phyloP scores from a whole-genome alignment of 148 eudicot species.

The Polygonum maritimum region DNA sequence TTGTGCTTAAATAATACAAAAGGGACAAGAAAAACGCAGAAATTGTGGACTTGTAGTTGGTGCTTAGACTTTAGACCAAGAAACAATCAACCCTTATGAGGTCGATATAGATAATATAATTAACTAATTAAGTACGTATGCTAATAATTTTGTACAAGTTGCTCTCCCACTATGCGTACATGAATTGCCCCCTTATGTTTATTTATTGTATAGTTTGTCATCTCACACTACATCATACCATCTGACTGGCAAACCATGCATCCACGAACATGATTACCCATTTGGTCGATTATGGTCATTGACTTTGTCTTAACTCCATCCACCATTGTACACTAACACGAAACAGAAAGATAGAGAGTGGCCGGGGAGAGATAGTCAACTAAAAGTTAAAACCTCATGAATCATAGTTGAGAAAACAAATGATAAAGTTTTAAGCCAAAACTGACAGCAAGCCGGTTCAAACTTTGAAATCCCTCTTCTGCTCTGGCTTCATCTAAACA shows the following conservation, averaged over 20 bases:
- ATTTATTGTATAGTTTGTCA: background rate
- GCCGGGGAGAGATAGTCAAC: background rate
- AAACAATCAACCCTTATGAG: background rate
- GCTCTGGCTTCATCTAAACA: conserved; percentile 17
- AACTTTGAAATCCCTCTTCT: background rate
- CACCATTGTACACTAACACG: background rate
- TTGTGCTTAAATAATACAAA: too few relatives aligned
- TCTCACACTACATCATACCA: background rate
- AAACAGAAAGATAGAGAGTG: background rate
- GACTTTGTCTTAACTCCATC: background rate
- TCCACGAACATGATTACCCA: background rate
- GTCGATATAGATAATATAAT: background rate
- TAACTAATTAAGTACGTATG: background rate
- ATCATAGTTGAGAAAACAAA: conserved; percentile 11
- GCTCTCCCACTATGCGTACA: conserved; percentile 6
- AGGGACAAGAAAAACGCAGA: background rate
- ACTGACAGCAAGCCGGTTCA: conserved; percentile 11
- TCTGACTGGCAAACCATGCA: background rate
- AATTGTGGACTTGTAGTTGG: background rate
- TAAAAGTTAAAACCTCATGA: conserved; percentile 11
- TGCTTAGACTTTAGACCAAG: background rate
- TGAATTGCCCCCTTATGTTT: background rate
- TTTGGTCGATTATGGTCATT: background rate
- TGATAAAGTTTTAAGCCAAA: conserved; percentile 11
- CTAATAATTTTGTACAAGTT: background rate